Evolutionary conservation across 169 alveolate species (phyloP), one percentile per base, ranked within the genome.

Genomic region (Plasmodium falciparum): DNA sequence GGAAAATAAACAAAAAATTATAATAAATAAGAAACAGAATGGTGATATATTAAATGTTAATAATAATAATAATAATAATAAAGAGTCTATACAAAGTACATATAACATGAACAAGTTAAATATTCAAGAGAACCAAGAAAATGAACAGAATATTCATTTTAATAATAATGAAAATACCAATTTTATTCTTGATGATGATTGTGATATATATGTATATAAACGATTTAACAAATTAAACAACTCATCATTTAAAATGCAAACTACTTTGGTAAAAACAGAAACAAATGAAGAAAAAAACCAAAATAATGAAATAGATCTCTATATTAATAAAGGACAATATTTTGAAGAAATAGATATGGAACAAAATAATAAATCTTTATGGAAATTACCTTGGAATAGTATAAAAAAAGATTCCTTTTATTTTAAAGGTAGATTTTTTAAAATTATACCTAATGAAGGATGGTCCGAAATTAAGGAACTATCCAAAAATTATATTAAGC

Each of bases 341-440:
- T 69, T 39, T 80, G 73, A 80, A 80, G 80, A 80, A 69, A 43
- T 76, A 13, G 89, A 76, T 39, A 54, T 29, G 26, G 90, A 69
- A 13, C 56, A 56, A 69, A 80, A 26, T 58, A 56, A 69, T 47
- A 26, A 80, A 26, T 54, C 90, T 17, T 49, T 80, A 50, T 80
- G 90, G 90, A 83, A 80, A 56, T 56, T 80, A 61, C 90, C 90
- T 11, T 80, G 90, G 90, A 80, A 80, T 56, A 43, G 59, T 26
- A 80, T 29, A 58, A 80, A 49, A 54, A 80, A 69, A 80, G 70
- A 80, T 50, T 52, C 85, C 73, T 80, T 80, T 49, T 80, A 54
- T 69, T 80, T 80, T 22, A 80, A 80, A 54, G 83, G 90, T 11
- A 78, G 90, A 11, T 80, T 80, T 69, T 80, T 80, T 80, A 80